These are phyloP conservation scores for Phytophthora litchii DNA, from an alignment of 352 stramenopile genomes.

Conservation along the genomic window DNA sequence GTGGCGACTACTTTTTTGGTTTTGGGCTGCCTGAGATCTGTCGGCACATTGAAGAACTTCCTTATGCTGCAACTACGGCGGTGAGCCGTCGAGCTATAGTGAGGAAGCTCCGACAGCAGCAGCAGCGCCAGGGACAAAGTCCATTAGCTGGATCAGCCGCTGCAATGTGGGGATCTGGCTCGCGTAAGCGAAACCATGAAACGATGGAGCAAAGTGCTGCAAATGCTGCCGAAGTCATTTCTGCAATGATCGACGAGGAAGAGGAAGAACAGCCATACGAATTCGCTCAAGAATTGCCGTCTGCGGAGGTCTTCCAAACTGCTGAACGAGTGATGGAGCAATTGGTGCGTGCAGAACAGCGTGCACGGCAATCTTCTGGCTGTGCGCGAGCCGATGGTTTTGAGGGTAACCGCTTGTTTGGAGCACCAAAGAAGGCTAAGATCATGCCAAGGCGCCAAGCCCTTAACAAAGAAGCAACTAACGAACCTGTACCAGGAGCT, in stretches of 20 bases:
- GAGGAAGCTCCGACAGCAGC: constrained; percentile 43
- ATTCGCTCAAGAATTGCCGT: constrained; percentile 86
- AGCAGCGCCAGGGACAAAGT: constrained; percentile 46
- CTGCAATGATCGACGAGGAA: constrained; percentile 19
- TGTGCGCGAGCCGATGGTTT: constrained; percentile 89
- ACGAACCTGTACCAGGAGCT: constrained; percentile 31
- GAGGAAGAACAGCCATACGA: constrained; percentile 69
- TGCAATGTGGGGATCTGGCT: constrained; percentile 25
- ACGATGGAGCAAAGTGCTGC: constrained; percentile 28
- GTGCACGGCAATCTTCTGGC: constrained; percentile 83
- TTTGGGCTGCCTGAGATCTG: constrained; percentile 73
- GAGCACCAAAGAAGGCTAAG: constrained; percentile 39
- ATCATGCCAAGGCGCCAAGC: constrained; percentile 38
- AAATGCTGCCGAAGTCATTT: constrained; percentile 17
- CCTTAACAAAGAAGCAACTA: constrained; percentile 44
- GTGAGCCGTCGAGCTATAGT: constrained; percentile 56
- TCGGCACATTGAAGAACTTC: constrained; percentile 72
- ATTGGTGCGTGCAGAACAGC: constrained; percentile 78
- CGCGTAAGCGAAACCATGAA: constrained; percentile 36
- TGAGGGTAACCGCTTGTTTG: constrained; percentile 61
- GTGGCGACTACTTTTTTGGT: constrained; percentile 84
- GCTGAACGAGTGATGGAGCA: constrained; percentile 86
- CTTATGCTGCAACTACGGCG: constrained; percentile 71
- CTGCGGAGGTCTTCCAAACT: constrained; percentile 71
- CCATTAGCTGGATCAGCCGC: constrained; percentile 33